A percentile compares a stretch with the other conserved stretches of the same genome.
Evolutionary conservation across 2,329 filamentous ascomycete genomes (phyloP).

Genomic region (Dactylonectria estremocensis): DNA sequence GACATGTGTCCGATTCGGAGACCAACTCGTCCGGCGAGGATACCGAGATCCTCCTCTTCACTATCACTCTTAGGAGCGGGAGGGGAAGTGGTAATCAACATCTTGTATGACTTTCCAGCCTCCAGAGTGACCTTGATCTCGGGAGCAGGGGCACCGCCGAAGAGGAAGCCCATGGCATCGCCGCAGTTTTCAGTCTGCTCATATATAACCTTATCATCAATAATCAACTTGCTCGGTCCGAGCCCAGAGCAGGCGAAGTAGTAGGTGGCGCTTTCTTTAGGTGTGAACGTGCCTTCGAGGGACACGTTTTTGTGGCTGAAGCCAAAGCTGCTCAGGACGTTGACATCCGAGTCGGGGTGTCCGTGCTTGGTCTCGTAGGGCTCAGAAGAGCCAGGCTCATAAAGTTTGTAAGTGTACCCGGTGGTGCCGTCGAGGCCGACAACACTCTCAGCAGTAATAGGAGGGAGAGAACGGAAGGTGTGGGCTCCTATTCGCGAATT

Average conservation of each 20-base stretch:
- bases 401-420: conserved; percentile 52
- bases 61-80: conserved; percentile 36
- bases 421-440: conserved; percentile 51
- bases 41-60: conserved; percentile 47
- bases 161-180: conserved; percentile 55
- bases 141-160: conserved; percentile 48
- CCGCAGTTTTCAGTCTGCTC: conserved; percentile 51
- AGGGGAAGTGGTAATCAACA: conserved; percentile 50
- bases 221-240: conserved; percentile 50
- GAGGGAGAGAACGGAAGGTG: conserved; percentile 46
- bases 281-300: conserved; percentile 51
- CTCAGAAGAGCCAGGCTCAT: conserved; percentile 46
- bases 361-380: conserved; percentile 46
- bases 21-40: conserved; percentile 52
- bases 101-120: conserved; percentile 51
- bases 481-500: conserved; percentile 43
- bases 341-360: conserved; percentile 46
- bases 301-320: conserved; percentile 48
- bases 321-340: conserved; percentile 40
- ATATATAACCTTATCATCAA: conserved; percentile 50
- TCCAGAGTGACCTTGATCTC: conserved; percentile 50
- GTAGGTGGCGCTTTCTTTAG: conserved; percentile 49
- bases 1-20: conserved; percentile 53
- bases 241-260: conserved; percentile 53
- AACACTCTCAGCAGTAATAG: conserved; percentile 47